phyloP scores from a whole-genome alignment of 345 rosid species.

The Eucalyptus albens region DNA sequence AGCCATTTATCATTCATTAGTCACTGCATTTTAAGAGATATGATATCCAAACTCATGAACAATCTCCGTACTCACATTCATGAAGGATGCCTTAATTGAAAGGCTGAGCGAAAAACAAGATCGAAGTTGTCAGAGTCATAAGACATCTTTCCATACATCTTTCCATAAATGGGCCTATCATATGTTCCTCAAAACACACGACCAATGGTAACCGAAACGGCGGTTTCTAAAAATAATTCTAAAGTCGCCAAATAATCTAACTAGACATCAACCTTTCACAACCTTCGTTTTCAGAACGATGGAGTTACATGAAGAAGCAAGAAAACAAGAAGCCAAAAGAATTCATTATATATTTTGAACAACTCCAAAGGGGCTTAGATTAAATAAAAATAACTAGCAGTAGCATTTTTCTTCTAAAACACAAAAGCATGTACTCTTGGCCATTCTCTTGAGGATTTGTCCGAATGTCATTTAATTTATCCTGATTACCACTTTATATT shows the following conservation, averaged over 20 bases:
- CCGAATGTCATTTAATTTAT: background rate
- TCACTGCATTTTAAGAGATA: background rate
- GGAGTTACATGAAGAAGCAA: background rate
- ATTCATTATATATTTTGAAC: background rate
- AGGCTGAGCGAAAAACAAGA: background rate
- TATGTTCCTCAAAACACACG: background rate
- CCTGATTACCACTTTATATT: background rate
- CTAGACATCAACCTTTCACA: background rate
- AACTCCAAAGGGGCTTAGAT: background rate
- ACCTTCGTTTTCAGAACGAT: background rate
- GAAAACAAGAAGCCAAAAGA: background rate
- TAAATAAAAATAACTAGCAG: background rate
- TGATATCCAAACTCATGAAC: background rate
- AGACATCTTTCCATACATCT: background rate
- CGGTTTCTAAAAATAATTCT: background rate
- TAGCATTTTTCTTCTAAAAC: background rate
- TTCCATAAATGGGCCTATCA: background rate
- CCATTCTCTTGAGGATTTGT: background rate
- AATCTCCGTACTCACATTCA: background rate
- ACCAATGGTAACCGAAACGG: background rate
- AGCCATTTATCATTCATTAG: background rate
- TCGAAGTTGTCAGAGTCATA: background rate
- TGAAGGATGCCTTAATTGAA: background rate
- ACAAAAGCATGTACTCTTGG: background rate
- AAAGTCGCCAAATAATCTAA: background rate